Evolutionary conservation across 2,329 filamentous ascomycete genomes (phyloP).

Genomic region (Ploettnerulaceae sp.): DNA sequence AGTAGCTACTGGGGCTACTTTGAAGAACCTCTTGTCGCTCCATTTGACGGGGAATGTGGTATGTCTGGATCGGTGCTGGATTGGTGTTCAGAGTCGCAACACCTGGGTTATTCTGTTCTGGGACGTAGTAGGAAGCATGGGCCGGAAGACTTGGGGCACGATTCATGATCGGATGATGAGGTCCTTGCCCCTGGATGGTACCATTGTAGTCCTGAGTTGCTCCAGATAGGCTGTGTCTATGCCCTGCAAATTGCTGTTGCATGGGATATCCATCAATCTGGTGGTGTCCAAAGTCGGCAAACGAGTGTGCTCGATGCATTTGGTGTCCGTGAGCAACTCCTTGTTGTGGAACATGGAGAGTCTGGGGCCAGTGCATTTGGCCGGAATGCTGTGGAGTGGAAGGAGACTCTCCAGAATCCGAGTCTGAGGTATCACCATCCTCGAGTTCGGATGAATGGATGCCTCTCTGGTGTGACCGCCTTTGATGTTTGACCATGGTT

Average conservation of each 20-base stretch:
- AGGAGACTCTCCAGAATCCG: constrained; percentile 48
- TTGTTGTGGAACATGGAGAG: constrained; percentile 39
- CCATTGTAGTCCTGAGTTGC: constrained; percentile 40
- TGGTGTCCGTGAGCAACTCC: constrained; percentile 29
- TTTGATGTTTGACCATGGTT: constrained; percentile 64
- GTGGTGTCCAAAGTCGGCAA: constrained; percentile 48
- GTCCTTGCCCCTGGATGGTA: constrained; percentile 40
- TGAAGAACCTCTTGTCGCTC: constrained; percentile 46
- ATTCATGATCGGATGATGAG: constrained; percentile 36
- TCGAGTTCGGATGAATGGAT: constrained; percentile 48
- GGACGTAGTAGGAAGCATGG: constrained; percentile 44
- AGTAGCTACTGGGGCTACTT: constrained; percentile 56
- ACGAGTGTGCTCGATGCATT: constrained; percentile 49
- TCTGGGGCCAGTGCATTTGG: constrained; percentile 47
- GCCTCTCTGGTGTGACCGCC: constrained; percentile 55
- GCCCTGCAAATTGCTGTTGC: constrained; percentile 35
- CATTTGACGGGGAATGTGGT: constrained; percentile 41
- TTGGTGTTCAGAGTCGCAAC: constrained; percentile 57
- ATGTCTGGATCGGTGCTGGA: constrained; percentile 42
- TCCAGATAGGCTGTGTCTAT: constrained; percentile 45
- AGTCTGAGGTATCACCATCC: constrained; percentile 35
- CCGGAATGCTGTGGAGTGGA: constrained; percentile 50
- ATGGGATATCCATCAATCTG: constrained; percentile 36
- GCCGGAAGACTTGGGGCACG: constrained; percentile 31
- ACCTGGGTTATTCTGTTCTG: constrained; percentile 57